Evolutionary conservation across 2,329 filamentous ascomycete species (phyloP).

Genomic region (Sporothrix variecibatus): DNA sequence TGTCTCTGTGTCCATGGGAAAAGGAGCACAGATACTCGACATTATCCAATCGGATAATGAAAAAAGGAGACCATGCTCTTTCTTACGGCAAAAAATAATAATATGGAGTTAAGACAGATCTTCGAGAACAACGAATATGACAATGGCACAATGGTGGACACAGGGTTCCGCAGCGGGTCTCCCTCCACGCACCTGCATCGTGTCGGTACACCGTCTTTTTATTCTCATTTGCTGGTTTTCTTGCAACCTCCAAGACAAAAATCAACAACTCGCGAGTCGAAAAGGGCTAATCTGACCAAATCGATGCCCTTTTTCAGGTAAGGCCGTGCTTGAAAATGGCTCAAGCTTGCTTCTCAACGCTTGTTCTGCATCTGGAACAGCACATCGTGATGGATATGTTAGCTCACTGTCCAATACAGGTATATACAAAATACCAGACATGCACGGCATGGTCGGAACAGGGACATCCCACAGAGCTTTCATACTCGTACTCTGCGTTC

Average conservation of each 20-base stretch:
- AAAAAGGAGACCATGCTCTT: neutral
- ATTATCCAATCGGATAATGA: neutral
- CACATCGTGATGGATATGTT: neutral
- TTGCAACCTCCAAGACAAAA: neutral
- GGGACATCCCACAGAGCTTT: neutral
- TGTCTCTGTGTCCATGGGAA: slow-evolving; percentile 7
- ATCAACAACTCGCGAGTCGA: neutral
- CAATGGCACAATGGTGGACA: neutral
- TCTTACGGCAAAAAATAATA: no score
- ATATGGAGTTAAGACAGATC: neutral
- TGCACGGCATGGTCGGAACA: neutral
- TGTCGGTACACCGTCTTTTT: slow-evolving; percentile 8
- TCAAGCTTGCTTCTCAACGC: neutral
- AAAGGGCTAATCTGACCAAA: neutral
- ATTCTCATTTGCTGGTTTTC: neutral
- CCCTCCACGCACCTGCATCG: neutral
- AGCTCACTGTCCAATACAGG: neutral
- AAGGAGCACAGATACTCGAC: neutral
- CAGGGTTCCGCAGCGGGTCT: slow-evolving; percentile 5
- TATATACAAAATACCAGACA: neutral
- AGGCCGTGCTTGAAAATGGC: neutral
- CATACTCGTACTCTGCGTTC: neutral
- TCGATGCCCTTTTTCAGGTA: neutral
- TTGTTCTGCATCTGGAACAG: neutral
- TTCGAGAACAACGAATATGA: neutral